Evolutionary conservation across 352 stramenopile species (phyloP), one percentile per base, ranked within the genome.

Genomic region (Albugo candida): DNA sequence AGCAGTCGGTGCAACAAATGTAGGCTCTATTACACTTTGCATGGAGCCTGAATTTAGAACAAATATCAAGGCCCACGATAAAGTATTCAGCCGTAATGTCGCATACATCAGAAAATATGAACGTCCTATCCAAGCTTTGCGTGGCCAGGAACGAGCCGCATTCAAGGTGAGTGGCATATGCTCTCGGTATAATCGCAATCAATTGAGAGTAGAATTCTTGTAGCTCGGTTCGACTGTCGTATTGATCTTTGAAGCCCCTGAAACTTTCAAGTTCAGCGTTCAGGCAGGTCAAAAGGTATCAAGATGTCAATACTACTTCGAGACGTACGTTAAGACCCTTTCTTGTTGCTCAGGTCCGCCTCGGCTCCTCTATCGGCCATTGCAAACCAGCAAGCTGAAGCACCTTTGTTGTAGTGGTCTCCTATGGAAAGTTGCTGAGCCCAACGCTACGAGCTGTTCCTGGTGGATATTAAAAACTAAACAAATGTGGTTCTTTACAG

Each of bases 221-320:
- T 50, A 78, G 66, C 55, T 92, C 37, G 76, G 79, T 16, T 92
- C 79, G 39, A 92, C 79, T 1, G 71, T 92, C 43, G 77, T 92
- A 45, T 54, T 92, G 14, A 70, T 92, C 37, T 92, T 92, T 44
- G 76, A 92, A 51, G 70, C 76, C 5, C 76, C 74, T 0, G 62
- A 74, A 1, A 63, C 76, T 42, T 88, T 88, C 51, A 53, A 76
- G 37, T 87, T 87, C 51, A 82, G 61, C 35, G 70, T 83, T 34
- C 49, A 75, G 37, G 67, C 70, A 10, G 75, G 78, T 31, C 69
- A 92, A 37, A 84, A 83, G 60, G 67, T 91, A 31, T 31, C n/a
- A 31, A 31, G 8, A 31, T 31, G 24, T 8, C 8, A 10, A 31
- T 31, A 8, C 24, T 31, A 8, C 3, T 31, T n/a, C n/a, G 24